Evolutionary conservation across 2,329 filamentous ascomycete species (phyloP).

Genomic region (Trematosphaeria pertusa): DNA sequence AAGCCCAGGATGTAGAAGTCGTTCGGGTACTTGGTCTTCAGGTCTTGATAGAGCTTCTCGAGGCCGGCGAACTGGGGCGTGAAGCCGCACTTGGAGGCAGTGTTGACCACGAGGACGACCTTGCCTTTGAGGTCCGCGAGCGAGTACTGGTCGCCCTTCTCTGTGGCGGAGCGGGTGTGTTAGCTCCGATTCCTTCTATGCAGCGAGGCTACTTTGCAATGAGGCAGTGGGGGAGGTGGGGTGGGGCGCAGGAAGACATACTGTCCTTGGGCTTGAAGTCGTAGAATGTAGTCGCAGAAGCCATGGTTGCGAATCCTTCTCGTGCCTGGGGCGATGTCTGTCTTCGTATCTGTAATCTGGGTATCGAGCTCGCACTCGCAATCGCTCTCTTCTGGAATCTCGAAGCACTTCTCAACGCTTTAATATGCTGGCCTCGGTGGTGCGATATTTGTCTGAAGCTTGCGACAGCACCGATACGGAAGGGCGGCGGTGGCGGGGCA

Average conservation of each 20-base stretch:
- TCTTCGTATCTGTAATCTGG: neutral
- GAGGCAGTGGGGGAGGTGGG: no score
- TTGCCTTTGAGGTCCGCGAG: slow-evolving; percentile 82
- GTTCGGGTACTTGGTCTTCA: slow-evolving; percentile 73
- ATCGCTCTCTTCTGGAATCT: no score
- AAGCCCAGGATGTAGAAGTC: slow-evolving; percentile 91
- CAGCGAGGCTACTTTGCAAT: no score
- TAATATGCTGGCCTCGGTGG: slow-evolving; percentile 3
- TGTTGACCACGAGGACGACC: slow-evolving; percentile 96
- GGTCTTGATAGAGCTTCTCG: slow-evolving; percentile 83
- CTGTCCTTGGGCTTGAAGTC: slow-evolving; percentile 85
- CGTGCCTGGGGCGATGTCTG: slow-evolving; percentile 5
- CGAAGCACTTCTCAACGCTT: slow-evolving; percentile 1
- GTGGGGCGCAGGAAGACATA: slow-evolving; percentile 54
- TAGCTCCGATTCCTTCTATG: neutral
- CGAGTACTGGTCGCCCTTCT: slow-evolving; percentile 75
- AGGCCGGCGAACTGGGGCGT: slow-evolving; percentile 93
- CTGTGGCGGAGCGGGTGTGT: slow-evolving; percentile 50
- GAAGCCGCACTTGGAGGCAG: slow-evolving; percentile 98
- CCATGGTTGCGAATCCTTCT: slow-evolving; percentile 58
- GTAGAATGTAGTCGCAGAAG: slow-evolving; percentile 76
- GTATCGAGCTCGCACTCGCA: no score
- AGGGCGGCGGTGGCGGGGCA: slow-evolving; percentile 15
- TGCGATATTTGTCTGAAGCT: slow-evolving; percentile 8
- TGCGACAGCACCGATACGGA: slow-evolving; percentile 7